Conservation (phyloP, 148 eudicot genomes). For the Cornus suecica region DNA sequence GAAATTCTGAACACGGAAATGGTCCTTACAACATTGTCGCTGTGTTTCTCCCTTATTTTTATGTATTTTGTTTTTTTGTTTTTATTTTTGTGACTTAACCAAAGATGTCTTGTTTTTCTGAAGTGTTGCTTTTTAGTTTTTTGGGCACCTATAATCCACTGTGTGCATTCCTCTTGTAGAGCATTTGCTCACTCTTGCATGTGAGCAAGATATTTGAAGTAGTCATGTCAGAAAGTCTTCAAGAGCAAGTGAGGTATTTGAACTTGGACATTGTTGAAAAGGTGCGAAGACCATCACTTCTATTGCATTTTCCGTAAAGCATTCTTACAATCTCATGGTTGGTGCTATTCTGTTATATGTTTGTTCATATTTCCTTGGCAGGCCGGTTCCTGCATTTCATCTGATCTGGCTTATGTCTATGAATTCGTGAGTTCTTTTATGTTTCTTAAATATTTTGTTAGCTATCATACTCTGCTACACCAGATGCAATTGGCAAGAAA, state of each 20-base stretch:
- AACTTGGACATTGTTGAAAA: constrained; percentile 65
- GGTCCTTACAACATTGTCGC: neutral
- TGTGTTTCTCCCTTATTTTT: neutral
- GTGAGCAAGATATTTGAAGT: constrained; percentile 90
- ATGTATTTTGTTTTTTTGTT: neutral
- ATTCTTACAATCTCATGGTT: constrained; percentile 3
- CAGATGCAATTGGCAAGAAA: constrained; percentile 13
- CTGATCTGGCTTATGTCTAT: constrained; percentile 78
- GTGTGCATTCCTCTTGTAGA: constrained; percentile 39
- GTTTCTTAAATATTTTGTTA: constrained; percentile 10
- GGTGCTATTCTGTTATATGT: neutral
- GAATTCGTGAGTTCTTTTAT: constrained; percentile 71
- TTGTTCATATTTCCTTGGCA: constrained; percentile 25
- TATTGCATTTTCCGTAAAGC: neutral
- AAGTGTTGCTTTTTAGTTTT: neutral
- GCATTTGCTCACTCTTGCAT: constrained; percentile 80
- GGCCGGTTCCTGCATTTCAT: constrained; percentile 73
- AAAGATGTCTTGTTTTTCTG: neutral
- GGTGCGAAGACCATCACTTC: constrained; percentile 37
- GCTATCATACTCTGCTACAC: constrained; percentile 7
- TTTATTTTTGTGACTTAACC: neutral
- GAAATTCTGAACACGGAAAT: neutral
- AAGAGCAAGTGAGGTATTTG: constrained; percentile 50
- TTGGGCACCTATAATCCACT: neutral
- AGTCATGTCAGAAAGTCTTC: constrained; percentile 67